Percentiles rank a stretch among this genome's conserved stretches.
phyloP scores from a whole-genome alignment of 768 basidiomycete genomes.

The Collybia nuda region DNA sequence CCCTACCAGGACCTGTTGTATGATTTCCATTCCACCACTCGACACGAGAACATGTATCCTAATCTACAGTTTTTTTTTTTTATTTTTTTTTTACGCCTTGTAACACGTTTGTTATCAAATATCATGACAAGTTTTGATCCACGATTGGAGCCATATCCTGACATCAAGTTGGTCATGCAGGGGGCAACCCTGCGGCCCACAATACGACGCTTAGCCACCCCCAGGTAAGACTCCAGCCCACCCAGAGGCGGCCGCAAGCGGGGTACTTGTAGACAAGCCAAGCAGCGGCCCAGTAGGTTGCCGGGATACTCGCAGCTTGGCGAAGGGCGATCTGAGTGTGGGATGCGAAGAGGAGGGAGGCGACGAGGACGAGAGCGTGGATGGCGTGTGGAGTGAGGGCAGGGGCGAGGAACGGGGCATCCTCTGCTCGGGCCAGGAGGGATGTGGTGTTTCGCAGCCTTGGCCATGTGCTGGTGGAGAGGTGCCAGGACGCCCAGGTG shows the following conservation, averaged over 20 bases:
- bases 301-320: slow-evolving; percentile 71
- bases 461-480: not conserved
- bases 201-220: slow-evolving; percentile 65
- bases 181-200: slow-evolving; percentile 87
- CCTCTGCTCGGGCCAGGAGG: too few species aligned
- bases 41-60: too few species aligned
- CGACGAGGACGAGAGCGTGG: slow-evolving; percentile 63
- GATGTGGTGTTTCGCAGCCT: too few species aligned
- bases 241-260: slow-evolving; percentile 57
- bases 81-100: too few species aligned
- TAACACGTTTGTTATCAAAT: too few species aligned
- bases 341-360: slow-evolving; percentile 71
- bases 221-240: slow-evolving; percentile 81
- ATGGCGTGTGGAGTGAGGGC: slow-evolving; percentile 70
- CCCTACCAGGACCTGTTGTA: not conserved
- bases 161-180: slow-evolving; percentile 51
- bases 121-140: too few species aligned
- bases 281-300: slow-evolving; percentile 86
- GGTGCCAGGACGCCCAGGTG: slow-evolving; percentile 21
- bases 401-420: slow-evolving; percentile 28
- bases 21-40: too few species aligned
- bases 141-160: not conserved
- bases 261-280: slow-evolving; percentile 54
- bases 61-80: too few species aligned
- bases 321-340: slow-evolving; percentile 89